These are phyloP conservation scores for Globisporangium splendens DNA, from an alignment of 352 stramenopile species.

Conservation along the genomic window DNA sequence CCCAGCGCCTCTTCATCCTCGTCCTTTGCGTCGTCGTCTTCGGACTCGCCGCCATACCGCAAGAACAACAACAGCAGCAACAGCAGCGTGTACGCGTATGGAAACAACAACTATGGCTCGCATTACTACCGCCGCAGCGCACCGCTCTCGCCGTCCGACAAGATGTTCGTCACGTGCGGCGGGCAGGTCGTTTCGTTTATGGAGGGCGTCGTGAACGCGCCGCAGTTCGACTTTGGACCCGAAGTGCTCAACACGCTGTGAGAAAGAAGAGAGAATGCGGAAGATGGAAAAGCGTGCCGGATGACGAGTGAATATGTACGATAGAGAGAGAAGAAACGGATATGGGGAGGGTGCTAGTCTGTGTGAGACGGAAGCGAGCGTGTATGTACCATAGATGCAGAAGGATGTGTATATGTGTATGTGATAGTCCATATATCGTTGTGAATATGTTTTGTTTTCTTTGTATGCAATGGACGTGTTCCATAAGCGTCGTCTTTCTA, in stretches of 20 bases:
- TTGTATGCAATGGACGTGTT: no score
- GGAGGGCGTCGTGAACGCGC: constrained; percentile 79
- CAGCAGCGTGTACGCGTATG: constrained; percentile 26
- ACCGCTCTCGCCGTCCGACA: constrained; percentile 30
- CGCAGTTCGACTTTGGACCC: constrained; percentile 42
- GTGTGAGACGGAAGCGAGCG: no score
- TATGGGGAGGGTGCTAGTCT: no score
- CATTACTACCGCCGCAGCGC: constrained; percentile 14
- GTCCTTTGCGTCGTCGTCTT: constrained; percentile 12
- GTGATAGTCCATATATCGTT: no score
- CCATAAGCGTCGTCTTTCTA: no score
- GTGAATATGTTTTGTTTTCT: no score
- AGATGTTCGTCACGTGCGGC: constrained; percentile 79
- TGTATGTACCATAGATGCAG: no score
- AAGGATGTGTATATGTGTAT: no score
- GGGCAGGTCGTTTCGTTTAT: constrained; percentile 82
- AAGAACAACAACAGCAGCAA: constrained; percentile 22
- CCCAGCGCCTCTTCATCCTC: constrained; percentile 18
- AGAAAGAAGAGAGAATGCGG: background rate
- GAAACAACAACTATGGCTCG: constrained; percentile 9
- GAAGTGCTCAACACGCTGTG: constrained; percentile 27
- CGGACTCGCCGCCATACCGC: constrained; percentile 13
- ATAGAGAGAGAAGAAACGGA: no score
- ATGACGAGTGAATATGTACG: no score
- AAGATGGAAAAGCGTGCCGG: background rate